Percentiles rank a stretch among this genome's conserved stretches.
Evolutionary conservation across 225 moss, liverwort and hornwort species (phyloP).

Genomic region (Bryoerythrophyllum caledonicum): DNA sequence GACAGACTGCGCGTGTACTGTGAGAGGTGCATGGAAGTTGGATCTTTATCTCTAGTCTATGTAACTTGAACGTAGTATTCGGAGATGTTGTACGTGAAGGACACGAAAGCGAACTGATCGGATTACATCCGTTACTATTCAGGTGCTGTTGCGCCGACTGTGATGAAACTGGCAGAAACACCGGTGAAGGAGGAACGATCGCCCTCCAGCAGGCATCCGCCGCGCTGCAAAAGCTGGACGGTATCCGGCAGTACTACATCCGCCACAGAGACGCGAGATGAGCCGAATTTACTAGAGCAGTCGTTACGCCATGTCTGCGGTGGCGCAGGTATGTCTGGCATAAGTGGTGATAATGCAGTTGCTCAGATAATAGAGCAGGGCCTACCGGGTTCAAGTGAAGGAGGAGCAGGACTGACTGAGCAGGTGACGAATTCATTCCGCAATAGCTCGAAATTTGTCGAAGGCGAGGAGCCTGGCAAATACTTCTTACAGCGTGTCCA

Average conservation of each 20-base stretch:
- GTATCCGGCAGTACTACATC: background rate
- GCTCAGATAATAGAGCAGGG: constrained; percentile 23
- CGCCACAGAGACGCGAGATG: constrained; percentile 7
- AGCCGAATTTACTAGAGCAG: constrained; percentile 18
- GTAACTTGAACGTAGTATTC: background rate
- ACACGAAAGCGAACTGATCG: background rate
- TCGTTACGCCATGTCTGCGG: constrained; percentile 30
- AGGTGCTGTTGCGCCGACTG: constrained; percentile 2
- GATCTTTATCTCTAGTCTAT: background rate
- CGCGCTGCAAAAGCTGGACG: constrained; percentile 7
- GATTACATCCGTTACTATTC: background rate
- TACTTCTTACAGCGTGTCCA: constrained; percentile 18
- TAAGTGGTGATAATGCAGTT: constrained; percentile 40
- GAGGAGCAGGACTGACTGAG: constrained; percentile 20
- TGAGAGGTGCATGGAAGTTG: background rate
- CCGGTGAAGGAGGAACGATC: background rate
- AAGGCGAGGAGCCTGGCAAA: constrained; percentile 29
- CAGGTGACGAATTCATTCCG: constrained; percentile 27
- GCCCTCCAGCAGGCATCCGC: background rate
- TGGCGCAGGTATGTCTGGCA: constrained; percentile 27
- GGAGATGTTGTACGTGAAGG: background rate
- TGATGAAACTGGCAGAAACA: background rate
- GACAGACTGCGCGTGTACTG: background rate
- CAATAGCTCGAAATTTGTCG: constrained; percentile 24
- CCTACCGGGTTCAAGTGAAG: constrained; percentile 24